Evolutionary conservation across 1,284 basidiomycete genomes (phyloP).

Genomic region (Tilletia horrida): DNA sequence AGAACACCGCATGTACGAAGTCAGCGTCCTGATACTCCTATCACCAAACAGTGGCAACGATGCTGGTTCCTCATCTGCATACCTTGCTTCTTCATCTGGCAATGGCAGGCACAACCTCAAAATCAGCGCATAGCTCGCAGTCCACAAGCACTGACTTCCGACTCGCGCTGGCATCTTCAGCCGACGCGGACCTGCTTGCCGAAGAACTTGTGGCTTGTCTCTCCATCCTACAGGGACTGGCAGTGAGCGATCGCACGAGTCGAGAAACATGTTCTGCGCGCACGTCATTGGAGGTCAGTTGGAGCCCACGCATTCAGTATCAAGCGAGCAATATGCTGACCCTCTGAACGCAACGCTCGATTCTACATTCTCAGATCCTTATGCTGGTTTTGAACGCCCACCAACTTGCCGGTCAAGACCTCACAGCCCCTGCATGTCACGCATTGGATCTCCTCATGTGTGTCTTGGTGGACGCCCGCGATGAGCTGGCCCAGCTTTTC

Average conservation of each 20-base stretch:
- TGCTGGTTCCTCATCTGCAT: slow-evolving; percentile 7
- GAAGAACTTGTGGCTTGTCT: slow-evolving; percentile 4
- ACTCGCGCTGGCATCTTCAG: background rate
- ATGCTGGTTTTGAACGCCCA: background rate
- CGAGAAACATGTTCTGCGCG: background rate
- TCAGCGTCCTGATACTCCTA: background rate
- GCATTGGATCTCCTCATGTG: slow-evolving; percentile 12
- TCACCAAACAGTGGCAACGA: background rate
- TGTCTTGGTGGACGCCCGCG: slow-evolving; percentile 4
- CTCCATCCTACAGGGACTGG: slow-evolving; percentile 2
- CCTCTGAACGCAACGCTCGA: background rate
- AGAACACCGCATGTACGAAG: background rate
- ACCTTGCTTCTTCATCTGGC: background rate
- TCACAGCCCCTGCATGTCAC: slow-evolving; percentile 9
- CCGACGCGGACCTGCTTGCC: background rate
- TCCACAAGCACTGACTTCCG: background rate
- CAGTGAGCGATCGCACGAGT: background rate
- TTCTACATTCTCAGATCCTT: background rate
- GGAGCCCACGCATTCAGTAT: background rate
- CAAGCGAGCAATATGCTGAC: background rate
- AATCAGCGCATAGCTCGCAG: background rate
- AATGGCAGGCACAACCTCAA: background rate
- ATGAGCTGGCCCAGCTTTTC: background rate
- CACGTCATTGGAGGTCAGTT: background rate
- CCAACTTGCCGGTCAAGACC: background rate